These are phyloP conservation scores for Cystobasidium pallidum DNA, from an alignment of 1,284 basidiomycete genomes.

Conservation along the genomic window DNA sequence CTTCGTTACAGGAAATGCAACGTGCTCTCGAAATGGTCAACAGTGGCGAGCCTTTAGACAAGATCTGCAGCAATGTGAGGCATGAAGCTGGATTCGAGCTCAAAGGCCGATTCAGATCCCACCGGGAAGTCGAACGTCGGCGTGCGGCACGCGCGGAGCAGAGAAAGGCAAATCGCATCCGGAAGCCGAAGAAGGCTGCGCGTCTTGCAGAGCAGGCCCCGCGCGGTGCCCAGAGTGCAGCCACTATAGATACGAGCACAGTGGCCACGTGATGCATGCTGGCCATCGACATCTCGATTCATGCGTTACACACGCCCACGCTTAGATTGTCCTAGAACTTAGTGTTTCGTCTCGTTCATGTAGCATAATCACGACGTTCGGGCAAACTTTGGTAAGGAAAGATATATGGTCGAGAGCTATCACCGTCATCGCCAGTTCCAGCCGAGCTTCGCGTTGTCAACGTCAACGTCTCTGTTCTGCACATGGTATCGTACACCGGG, in stretches of 20 bases:
- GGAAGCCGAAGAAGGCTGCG: background rate
- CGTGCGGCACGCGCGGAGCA: background rate
- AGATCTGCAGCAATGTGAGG: constrained; percentile 21
- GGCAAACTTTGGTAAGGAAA: background rate
- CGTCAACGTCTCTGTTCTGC: background rate
- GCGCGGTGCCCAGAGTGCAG: background rate
- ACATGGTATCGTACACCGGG: background rate
- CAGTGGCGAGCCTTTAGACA: constrained; percentile 15
- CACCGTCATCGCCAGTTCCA: too few species aligned
- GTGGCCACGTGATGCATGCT: background rate
- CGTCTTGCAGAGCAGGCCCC: background rate
- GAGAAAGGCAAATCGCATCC: background rate
- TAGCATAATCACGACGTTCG: background rate
- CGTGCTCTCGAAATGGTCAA: constrained; percentile 29
- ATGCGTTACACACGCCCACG: too few species aligned
- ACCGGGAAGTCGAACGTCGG: constrained; percentile 4
- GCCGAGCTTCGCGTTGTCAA: too few species aligned
- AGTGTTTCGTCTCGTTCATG: background rate
- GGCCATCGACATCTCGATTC: too few species aligned
- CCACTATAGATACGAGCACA: background rate
- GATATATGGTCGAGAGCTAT: too few species aligned
- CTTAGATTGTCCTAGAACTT: too few species aligned
- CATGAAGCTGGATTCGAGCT: constrained; percentile 13
- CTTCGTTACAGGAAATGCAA: constrained; percentile 29
- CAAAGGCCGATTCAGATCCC: background rate